These are phyloP conservation scores for Leccinellum rugosiceps DNA, from an alignment of 768 basidiomycete genomes.

Conservation along the genomic window DNA sequence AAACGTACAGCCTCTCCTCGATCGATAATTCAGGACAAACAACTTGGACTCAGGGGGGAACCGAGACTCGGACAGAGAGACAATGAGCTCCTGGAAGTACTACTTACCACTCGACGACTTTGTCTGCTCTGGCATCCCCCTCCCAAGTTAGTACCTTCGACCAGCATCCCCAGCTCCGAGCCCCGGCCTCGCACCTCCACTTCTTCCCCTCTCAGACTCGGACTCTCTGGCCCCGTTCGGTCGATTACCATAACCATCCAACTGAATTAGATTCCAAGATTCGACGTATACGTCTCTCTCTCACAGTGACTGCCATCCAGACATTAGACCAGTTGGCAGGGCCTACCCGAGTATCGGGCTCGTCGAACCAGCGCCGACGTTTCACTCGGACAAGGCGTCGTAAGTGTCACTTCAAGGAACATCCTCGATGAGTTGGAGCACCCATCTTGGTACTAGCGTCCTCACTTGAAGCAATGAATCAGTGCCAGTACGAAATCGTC, in stretches of 20 bases:
- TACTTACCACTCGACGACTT: not conserved
- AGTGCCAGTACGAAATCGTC: not conserved
- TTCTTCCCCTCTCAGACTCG: not conserved
- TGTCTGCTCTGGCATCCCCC: not conserved
- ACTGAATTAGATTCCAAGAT: not conserved
- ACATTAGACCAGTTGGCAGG: not conserved
- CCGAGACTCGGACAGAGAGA: not conserved
- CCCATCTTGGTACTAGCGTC: not conserved
- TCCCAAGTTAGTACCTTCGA: not conserved
- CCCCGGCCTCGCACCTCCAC: not conserved
- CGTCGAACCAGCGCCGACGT: not conserved
- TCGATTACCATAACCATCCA: not conserved
- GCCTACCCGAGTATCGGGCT: not conserved
- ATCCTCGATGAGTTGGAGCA: not conserved
- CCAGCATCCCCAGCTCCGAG: not conserved
- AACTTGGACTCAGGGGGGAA: not conserved
- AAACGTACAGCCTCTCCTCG: constrained; percentile 15
- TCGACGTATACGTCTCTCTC: not conserved
- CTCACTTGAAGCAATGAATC: not conserved
- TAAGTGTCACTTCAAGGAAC: not conserved
- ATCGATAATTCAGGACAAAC: not conserved
- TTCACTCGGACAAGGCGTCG: not conserved
- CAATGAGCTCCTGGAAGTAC: not conserved
- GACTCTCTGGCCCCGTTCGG: not conserved
- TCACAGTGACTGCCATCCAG: not conserved